Base-by-base conservation (phyloP, 2,329 filamentous ascomycete species). In the Dothiorella sarmentorum region DNA sequence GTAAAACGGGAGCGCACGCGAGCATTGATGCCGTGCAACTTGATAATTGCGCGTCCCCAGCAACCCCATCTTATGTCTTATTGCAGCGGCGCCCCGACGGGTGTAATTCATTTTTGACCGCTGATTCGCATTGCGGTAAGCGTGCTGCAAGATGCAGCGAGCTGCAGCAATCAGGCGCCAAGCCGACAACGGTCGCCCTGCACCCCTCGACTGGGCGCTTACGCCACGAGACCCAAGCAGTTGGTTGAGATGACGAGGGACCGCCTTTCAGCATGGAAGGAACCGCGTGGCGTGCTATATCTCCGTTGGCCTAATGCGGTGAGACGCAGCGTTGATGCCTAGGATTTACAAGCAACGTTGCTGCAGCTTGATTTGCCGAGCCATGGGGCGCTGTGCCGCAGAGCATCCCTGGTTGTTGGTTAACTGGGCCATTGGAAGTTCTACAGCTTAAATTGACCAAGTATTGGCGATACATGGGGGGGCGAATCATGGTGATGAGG, bases 341-440 rank as follows among this genome's bases (percentile, higher is more conserved):
- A n/a, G 26, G 15, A 17, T 7, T 11, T 24, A 31, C 15, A n/a
- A 26, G 22, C 40, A 27, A 7, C 20, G n/a, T 40, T 40, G 37
- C 20, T 24, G 42, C 42, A 17, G 44, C 44, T 49, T 49, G 44
- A n/a, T 49, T 49, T 49, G 27, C 44, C 44, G 44, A 49, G 44
- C 33, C 27, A 29, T 31, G 44, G 44, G 27, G 9, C 17, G 17
- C 44, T 33, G 27, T 17, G 44, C 44, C 44, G 44, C 44, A 49
- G 17, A 47, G 20, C n/a, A 24, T 15, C 31, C 43, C 43, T 27
- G 24, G 22, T 27, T 24, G 20, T 27, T 26, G 22, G 22, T 44
- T 44, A n/a, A n/a, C n/a, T n/a, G n/a, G n/a, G n/a, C n/a, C n/a
- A n/a, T n/a, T n/a, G n/a, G n/a, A n/a, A n/a, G n/a, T n/a, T n/a